A percentile compares a stretch with the other conserved stretches of the same genome.
Evolutionary conservation across 2,329 filamentous ascomycete species (phyloP).

Genomic region (Arthrocladium fulminans): DNA sequence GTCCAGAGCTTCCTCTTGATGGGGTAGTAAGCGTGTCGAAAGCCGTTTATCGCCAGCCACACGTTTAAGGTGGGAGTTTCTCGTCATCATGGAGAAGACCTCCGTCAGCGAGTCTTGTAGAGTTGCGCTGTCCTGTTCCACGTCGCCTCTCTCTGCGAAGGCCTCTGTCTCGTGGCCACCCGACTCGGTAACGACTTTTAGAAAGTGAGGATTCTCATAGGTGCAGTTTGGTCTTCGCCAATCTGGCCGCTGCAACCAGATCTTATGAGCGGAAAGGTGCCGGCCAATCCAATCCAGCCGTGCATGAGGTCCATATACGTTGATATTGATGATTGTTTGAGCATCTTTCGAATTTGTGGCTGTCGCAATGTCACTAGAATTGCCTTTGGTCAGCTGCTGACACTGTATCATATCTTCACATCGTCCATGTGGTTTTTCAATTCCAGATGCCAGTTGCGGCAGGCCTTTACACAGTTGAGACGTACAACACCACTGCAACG

Average conservation of each 20-base stretch:
- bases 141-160: not conserved
- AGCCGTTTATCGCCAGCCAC: conserved; percentile 10
- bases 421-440: too few species aligned
- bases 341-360: conserved; percentile 12
- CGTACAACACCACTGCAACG: too few species aligned
- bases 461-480: too few species aligned
- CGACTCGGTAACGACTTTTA: not conserved
- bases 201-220: conserved; percentile 16
- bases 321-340: conserved; percentile 13
- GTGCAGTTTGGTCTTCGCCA: conserved; percentile 6
- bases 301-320: conserved; percentile 12
- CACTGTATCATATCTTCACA: too few species aligned
- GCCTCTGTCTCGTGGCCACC: not conserved
- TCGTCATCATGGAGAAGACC: conserved; percentile 12
- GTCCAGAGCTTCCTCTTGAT: conserved; percentile 16
- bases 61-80: conserved; percentile 8
- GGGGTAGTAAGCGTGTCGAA: conserved; percentile 7
- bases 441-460: too few species aligned
- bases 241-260: conserved; percentile 15
- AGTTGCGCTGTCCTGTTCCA: not conserved
- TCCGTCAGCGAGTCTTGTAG: conserved; percentile 10
- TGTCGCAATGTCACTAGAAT: conserved; percentile 5
- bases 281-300: not conserved
- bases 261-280: conserved; percentile 10
- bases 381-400: not conserved